phyloP scores from a whole-genome alignment of 345 rosid species.

The Clausena lansium region DNA sequence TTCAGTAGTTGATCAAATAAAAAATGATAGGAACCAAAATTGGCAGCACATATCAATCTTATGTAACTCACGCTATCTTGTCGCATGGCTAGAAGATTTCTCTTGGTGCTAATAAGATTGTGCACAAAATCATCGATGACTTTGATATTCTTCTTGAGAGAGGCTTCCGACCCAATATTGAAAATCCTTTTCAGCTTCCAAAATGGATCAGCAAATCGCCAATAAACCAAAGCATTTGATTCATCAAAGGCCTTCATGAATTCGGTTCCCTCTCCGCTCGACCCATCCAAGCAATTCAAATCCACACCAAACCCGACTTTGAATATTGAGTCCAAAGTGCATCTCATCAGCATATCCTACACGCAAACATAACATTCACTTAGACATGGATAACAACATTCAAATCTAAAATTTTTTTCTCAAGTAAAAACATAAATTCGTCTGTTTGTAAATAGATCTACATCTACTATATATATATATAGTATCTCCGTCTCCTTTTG shows the following conservation, averaged over 20 bases:
- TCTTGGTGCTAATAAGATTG: slow-evolving; percentile 46
- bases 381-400: background rate
- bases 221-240: slow-evolving; percentile 42
- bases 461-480: too few species aligned
- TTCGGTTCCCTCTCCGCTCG: slow-evolving; percentile 38
- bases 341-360: slow-evolving; percentile 68
- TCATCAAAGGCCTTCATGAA: slow-evolving; percentile 80
- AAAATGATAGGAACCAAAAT: background rate
- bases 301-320: slow-evolving; percentile 85
- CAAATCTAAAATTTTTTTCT: background rate
- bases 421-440: too few species aligned
- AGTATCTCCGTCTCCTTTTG: too few species aligned
- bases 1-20: background rate
- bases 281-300: slow-evolving; percentile 52
- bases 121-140: slow-evolving; percentile 48
- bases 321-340: slow-evolving; percentile 66
- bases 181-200: slow-evolving; percentile 66
- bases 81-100: slow-evolving; percentile 28
- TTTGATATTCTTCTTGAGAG: slow-evolving; percentile 45
- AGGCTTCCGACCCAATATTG: slow-evolving; percentile 55
- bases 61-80: slow-evolving; percentile 30
- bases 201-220: slow-evolving; percentile 58
- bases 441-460: background rate
- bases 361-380: background rate
- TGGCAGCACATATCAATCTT: too few species aligned